Conservation (phyloP, 768 basidiomycete species). For the Lactarius pseudohatsudake region DNA sequence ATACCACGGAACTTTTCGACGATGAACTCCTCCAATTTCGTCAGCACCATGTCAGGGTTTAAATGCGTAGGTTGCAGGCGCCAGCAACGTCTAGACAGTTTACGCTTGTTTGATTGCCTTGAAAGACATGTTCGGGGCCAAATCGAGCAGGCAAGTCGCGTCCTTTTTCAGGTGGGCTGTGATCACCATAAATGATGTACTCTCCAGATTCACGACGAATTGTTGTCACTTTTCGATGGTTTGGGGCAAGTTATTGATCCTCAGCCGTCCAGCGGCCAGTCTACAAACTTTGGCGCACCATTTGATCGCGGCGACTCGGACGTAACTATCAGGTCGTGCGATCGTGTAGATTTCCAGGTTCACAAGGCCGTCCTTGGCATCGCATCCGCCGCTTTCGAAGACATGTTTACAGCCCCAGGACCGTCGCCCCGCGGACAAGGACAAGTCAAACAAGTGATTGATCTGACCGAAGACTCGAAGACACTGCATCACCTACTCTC, state of each 20-base stretch:
- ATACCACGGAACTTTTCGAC: neutral
- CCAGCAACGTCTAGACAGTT: neutral
- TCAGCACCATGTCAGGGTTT: neutral
- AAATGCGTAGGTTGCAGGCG: neutral
- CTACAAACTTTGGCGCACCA: slow-evolving; percentile 11
- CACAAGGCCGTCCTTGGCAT: slow-evolving; percentile 55
- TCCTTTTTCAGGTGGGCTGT: no score
- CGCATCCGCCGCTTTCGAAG: slow-evolving; percentile 57
- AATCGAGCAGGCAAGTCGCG: neutral
- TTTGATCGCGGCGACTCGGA: slow-evolving; percentile 34
- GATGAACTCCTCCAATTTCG: slow-evolving; percentile 5
- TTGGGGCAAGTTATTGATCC: neutral
- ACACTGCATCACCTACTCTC: slow-evolving; percentile 12
- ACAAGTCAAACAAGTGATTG: neutral
- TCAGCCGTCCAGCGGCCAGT: neutral
- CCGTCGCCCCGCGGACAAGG: neutral
- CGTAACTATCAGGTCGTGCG: slow-evolving; percentile 55
- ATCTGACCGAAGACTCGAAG: slow-evolving; percentile 11
- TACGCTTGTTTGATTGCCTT: slow-evolving; percentile 5
- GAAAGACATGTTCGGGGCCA: slow-evolving; percentile 1
- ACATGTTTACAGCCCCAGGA: slow-evolving; percentile 44
- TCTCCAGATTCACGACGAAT: slow-evolving; percentile 1
- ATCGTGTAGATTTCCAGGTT: slow-evolving; percentile 50
- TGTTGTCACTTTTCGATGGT: neutral
- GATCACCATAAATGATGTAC: neutral